Percentiles rank a stretch among this genome's conserved stretches.
Conservation (phyloP, 164 flowering plant species). For the Chloranthus sessilifolius region DNA sequence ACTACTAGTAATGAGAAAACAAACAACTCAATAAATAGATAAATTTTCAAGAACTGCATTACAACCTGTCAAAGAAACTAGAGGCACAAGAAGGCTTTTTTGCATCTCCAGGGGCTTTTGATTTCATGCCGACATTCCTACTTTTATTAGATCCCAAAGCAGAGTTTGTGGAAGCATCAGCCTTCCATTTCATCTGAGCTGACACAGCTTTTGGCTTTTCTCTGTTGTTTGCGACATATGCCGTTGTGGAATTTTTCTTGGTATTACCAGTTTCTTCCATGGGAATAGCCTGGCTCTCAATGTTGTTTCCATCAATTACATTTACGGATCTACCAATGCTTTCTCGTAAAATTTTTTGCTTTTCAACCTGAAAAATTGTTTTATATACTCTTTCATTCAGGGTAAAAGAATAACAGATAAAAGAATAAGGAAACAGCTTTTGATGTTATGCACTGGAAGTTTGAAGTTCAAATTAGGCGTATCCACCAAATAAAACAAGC, state of each 20-base stretch:
- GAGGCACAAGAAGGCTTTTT: conserved; percentile 39
- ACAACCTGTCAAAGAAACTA: conserved; percentile 83
- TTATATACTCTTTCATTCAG: not conserved
- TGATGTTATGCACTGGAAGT: too few species aligned
- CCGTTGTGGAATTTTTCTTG: conserved; percentile 15
- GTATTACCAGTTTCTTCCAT: conserved; percentile 16
- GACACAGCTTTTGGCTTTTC: conserved; percentile 12
- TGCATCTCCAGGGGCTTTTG: conserved; percentile 24
- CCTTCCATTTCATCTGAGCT: conserved; percentile 10
- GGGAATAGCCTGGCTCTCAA: conserved; percentile 15
- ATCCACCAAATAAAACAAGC: too few species aligned
- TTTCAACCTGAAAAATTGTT: conserved; percentile 51
- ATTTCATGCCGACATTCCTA: conserved; percentile 13
- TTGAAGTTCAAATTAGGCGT: too few species aligned
- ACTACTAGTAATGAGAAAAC: not conserved
- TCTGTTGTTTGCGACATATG: conserved; percentile 10
- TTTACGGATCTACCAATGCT: conserved; percentile 28
- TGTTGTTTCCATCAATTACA: conserved; percentile 22
- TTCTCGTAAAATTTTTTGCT: conserved; percentile 62
- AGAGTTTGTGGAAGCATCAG: conserved; percentile 14
- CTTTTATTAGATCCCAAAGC: conserved; percentile 17
- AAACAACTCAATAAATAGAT: not conserved
- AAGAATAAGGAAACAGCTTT: too few species aligned
- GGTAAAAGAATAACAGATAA: too few species aligned
- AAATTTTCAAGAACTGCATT: not conserved